Evolutionary conservation across 371 early-diverging fungal genomes (phyloP).

Genomic region (Mucor racemosus): DNA sequence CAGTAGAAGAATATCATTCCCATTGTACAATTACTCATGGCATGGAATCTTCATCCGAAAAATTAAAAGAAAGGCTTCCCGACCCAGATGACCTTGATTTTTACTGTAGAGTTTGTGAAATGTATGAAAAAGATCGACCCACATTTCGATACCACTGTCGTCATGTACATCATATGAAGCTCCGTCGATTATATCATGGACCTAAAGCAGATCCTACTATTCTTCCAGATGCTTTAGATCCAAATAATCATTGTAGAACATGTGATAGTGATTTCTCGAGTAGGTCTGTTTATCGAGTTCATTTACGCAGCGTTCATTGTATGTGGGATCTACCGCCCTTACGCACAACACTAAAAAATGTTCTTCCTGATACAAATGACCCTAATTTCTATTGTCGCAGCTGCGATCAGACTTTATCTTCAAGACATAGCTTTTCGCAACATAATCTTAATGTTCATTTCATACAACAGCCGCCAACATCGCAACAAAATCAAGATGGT

Average conservation of each 20-base stretch:
- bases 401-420: neutral
- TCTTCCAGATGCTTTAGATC: neutral
- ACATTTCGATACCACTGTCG: no score
- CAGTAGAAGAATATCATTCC: neutral
- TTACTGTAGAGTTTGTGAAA: no score
- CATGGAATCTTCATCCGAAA: neutral
- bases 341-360: neutral
- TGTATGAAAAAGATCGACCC: no score
- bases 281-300: neutral
- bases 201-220: neutral
- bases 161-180: no score
- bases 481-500: neutral
- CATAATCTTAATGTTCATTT: neutral
- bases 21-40: neutral
- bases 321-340: neutral
- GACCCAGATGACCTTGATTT: neutral
- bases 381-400: neutral
- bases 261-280: neutral
- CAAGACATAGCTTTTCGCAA: neutral
- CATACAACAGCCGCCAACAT: neutral
- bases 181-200: no score
- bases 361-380: neutral
- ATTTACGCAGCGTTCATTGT: neutral
- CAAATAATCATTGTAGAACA: neutral
- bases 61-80: neutral